phyloP scores from a whole-genome alignment of 139 green algal species.

The Coccomyxa sp. region DNA sequence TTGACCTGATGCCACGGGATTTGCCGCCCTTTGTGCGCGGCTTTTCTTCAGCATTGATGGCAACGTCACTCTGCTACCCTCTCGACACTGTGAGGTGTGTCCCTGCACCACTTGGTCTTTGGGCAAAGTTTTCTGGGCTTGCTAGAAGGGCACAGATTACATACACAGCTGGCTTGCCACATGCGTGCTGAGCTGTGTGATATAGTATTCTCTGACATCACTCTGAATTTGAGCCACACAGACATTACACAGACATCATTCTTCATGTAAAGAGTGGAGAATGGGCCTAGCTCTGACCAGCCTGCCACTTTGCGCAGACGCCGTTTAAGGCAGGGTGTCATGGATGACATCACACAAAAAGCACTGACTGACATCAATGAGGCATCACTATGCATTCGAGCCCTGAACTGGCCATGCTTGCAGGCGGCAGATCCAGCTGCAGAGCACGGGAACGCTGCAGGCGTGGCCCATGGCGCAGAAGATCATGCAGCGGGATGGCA shows the following conservation, averaged over 20 bases:
- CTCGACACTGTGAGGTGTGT: constrained; percentile 65
- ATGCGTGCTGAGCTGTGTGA: too few species aligned
- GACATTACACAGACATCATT: too few species aligned
- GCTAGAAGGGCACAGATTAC: too few species aligned
- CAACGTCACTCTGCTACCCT: constrained; percentile 69
- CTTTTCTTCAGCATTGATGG: constrained; percentile 62
- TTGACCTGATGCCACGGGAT: constrained; percentile 50
- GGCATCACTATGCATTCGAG: too few species aligned
- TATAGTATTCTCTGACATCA: background rate
- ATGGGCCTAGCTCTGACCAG: too few species aligned
- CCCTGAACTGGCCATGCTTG: constrained; percentile 5
- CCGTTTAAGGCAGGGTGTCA: background rate
- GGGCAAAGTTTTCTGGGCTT: background rate
- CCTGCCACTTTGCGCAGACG: too few species aligned
- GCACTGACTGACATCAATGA: too few species aligned
- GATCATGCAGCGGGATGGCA: constrained; percentile 43
- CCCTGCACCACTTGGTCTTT: background rate
- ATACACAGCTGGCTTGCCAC: too few species aligned
- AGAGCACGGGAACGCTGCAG: constrained; percentile 12
- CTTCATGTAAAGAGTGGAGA: too few species aligned
- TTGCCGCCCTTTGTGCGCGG: constrained; percentile 55
- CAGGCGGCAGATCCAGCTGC: constrained; percentile 37
- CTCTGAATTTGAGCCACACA: background rate
- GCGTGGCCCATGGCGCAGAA: constrained; percentile 1
- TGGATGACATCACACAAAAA: background rate